Evolutionary conservation across 179 eudicot species (phyloP).

Genomic region (Beta macrorhiza): DNA sequence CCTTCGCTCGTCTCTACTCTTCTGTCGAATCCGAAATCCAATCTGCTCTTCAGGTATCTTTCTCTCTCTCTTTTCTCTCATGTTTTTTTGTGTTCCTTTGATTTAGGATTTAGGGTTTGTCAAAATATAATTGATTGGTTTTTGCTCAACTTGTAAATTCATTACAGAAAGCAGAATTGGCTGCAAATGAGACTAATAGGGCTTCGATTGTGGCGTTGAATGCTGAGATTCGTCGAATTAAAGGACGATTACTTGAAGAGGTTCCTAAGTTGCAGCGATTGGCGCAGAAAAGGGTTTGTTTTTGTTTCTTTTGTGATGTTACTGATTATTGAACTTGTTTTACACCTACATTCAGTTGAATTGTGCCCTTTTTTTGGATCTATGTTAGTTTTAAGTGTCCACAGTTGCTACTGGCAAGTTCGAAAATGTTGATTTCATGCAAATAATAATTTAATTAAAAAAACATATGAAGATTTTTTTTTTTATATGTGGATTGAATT

Average conservation of each 20-base stretch:
- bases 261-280: conserved; percentile 92
- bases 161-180: conserved; percentile 78
- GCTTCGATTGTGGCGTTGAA: conserved; percentile 88
- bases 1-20: conserved; percentile 89
- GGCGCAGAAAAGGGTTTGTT: conserved; percentile 78
- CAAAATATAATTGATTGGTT: not conserved
- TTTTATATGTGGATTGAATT: not conserved
- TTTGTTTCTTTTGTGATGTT: not conserved
- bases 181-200: conserved; percentile 66
- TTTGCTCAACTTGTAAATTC: not conserved
- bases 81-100: not conserved
- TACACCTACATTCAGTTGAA: not conserved
- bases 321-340: not conserved
- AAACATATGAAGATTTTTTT: not conserved
- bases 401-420: not conserved
- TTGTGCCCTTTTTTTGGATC: not conserved
- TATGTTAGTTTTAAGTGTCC: not conserved
- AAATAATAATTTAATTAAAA: no score
- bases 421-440: not conserved
- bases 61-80: not conserved
- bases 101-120: not conserved
- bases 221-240: conserved; percentile 93
- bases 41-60: conserved; percentile 64
- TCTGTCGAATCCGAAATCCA: conserved; percentile 79
- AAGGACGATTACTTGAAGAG: conserved; percentile 80